Evolutionary conservation across 2,329 filamentous ascomycete genomes (phyloP).

Genomic region (Cladosporium colombiae): DNA sequence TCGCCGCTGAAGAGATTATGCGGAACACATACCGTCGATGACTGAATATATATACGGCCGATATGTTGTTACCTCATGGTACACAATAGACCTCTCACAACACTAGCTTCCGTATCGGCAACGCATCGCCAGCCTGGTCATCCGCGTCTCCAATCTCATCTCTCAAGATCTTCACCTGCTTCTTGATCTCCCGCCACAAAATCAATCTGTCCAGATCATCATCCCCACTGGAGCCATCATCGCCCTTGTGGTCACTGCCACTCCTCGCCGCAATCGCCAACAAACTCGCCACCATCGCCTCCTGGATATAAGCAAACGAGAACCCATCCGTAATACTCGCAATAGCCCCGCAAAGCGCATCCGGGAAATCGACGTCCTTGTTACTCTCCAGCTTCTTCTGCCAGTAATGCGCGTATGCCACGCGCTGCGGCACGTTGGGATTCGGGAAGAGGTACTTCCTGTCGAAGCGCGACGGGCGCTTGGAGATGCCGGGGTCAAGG

Average conservation of each 20-base stretch:
- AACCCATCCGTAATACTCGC: slow-evolving; percentile 65
- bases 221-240: background rate
- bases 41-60: background rate
- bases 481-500: slow-evolving; percentile 63
- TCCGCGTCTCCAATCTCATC: slow-evolving; percentile 54
- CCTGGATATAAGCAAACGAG: slow-evolving; percentile 70
- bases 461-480: slow-evolving; percentile 67
- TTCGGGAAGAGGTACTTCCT: slow-evolving; percentile 66
- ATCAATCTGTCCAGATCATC: slow-evolving; percentile 50
- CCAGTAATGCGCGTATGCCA: slow-evolving; percentile 65
- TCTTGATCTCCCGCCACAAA: slow-evolving; percentile 64
- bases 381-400: slow-evolving; percentile 59
- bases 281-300: slow-evolving; percentile 66
- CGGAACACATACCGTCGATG: background rate
- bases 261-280: slow-evolving; percentile 55
- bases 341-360: slow-evolving; percentile 58
- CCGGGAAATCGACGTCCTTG: slow-evolving; percentile 61
- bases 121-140: background rate
- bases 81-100: background rate
- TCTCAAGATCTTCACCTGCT: slow-evolving; percentile 61
- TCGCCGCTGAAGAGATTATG: too few species aligned
- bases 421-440: slow-evolving; percentile 56
- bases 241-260: slow-evolving; percentile 21
- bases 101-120: background rate
- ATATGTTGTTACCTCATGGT: background rate